phyloP scores from a whole-genome alignment of 2,329 filamentous ascomycete genomes.

The Biscogniauxia sp. region DNA sequence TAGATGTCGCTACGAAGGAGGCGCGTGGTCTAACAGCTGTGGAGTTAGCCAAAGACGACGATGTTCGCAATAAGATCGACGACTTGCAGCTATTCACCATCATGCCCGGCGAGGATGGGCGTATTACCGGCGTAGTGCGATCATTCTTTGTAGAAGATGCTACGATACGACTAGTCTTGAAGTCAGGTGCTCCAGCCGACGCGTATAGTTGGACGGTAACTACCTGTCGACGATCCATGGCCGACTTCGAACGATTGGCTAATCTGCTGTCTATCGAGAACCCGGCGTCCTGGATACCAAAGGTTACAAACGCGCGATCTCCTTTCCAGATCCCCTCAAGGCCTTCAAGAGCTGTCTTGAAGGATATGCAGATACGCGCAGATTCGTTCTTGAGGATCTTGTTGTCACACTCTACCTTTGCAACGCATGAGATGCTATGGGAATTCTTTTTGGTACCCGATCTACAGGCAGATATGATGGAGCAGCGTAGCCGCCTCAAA shows the following conservation, averaged over 20 bases:
- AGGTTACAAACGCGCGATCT: slow-evolving; percentile 72
- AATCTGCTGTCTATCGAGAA: slow-evolving; percentile 83
- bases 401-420: slow-evolving; percentile 84
- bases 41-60: slow-evolving; percentile 95
- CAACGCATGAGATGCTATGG: slow-evolving; percentile 97
- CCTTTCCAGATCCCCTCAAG: slow-evolving; percentile 93
- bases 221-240: slow-evolving; percentile 82
- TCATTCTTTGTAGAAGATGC: slow-evolving; percentile 98
- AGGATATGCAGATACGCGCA: slow-evolving; percentile 81
- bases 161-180: slow-evolving; percentile 87
- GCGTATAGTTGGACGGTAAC: slow-evolving; percentile 87
- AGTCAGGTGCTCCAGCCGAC: slow-evolving; percentile 84
- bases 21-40: slow-evolving; percentile 87
- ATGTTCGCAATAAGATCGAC: slow-evolving; percentile 93
- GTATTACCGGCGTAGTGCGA: slow-evolving; percentile 88
- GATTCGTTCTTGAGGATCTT: slow-evolving; percentile 88
- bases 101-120: slow-evolving; percentile 67
- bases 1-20: slow-evolving; percentile 82
- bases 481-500: slow-evolving; percentile 82
- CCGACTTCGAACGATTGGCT: slow-evolving; percentile 88
- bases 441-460: slow-evolving; percentile 98
- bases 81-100: slow-evolving; percentile 84
- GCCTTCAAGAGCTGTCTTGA: slow-evolving; percentile 80
- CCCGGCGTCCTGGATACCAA: slow-evolving; percentile 91
- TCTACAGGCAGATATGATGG: slow-evolving; percentile 85